phyloP scores from a whole-genome alignment of 345 rosid species.

The Rhizophora mangle region DNA sequence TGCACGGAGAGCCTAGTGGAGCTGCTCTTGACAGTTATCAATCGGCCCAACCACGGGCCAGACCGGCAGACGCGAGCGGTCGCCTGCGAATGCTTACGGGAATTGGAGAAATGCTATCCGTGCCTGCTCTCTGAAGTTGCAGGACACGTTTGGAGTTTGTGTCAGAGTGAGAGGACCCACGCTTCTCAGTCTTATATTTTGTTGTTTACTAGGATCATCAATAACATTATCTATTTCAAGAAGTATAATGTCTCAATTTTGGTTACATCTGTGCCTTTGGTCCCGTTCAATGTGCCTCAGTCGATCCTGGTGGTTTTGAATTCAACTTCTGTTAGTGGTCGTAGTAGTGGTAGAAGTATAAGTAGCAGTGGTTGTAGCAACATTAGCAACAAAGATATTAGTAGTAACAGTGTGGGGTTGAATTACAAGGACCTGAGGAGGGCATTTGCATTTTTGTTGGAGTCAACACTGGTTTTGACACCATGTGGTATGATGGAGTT shows the following conservation, averaged over 20 bases:
- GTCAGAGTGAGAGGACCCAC: constrained; percentile 88
- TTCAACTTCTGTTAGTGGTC: too few species aligned
- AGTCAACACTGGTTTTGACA: constrained; percentile 72
- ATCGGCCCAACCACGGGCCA: constrained; percentile 82
- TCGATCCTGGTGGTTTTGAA: constrained; percentile 28
- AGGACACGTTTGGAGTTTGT: constrained; percentile 82
- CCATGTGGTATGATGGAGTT: constrained; percentile 84
- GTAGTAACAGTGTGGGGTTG: constrained; percentile 33
- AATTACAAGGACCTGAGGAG: constrained; percentile 86
- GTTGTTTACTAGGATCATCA: constrained; percentile 59
- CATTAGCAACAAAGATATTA: constrained; percentile 21
- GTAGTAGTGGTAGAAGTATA: neutral
- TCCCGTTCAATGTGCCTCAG: constrained; percentile 73
- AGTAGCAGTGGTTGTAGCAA: constrained; percentile 1
- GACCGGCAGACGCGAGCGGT: constrained; percentile 81
- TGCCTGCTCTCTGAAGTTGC: constrained; percentile 71
- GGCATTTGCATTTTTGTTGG: constrained; percentile 84
- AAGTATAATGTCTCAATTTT: constrained; percentile 63
- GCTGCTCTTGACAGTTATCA: constrained; percentile 62
- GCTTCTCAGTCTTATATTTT: constrained; percentile 77
- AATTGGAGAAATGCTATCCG: constrained; percentile 70
- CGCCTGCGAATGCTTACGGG: constrained; percentile 86
- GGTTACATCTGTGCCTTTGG: constrained; percentile 67
- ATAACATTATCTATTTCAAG: constrained; percentile 52
- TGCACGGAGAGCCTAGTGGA: constrained; percentile 57